phyloP scores from a whole-genome alignment of 768 basidiomycete genomes.

The Trametes punicea region DNA sequence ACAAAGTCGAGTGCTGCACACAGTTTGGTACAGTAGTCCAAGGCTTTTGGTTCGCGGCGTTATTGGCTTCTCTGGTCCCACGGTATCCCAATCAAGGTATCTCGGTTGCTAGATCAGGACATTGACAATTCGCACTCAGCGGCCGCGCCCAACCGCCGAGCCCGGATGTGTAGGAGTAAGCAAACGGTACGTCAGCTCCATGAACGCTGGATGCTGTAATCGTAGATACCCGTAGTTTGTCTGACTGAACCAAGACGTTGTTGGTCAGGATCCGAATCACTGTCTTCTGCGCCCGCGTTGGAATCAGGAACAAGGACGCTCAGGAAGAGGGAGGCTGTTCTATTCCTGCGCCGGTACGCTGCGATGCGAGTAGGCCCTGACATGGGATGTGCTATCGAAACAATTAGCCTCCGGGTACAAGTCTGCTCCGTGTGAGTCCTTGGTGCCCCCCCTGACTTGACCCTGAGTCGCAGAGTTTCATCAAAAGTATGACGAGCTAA shows the following conservation, averaged over 20 bases:
- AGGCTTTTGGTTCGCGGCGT: no score
- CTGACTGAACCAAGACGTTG: conserved; percentile 8
- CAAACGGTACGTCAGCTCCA: conserved; percentile 9
- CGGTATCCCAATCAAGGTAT: background rate
- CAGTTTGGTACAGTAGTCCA: background rate
- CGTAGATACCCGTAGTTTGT: conserved; percentile 9
- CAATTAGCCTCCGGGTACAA: background rate
- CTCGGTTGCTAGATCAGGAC: conserved; percentile 4
- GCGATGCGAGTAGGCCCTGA: background rate
- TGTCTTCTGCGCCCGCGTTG: background rate
- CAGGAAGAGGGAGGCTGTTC: background rate
- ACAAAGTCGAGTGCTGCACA: background rate
- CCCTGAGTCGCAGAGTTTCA: conserved; percentile 1
- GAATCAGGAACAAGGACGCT: conserved; percentile 10
- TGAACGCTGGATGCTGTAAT: background rate
- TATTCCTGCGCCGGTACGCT: background rate
- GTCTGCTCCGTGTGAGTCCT: background rate
- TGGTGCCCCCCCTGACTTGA: background rate
- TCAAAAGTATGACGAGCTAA: background rate
- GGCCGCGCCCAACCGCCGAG: background rate
- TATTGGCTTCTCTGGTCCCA: background rate
- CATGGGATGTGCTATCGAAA: conserved; percentile 5
- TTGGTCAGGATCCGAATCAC: conserved; percentile 3
- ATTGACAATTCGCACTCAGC: background rate
- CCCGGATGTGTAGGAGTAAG: background rate